Evolutionary conservation across 2,329 filamentous ascomycete genomes (phyloP).

Genomic region (Colletotrichum sp.): DNA sequence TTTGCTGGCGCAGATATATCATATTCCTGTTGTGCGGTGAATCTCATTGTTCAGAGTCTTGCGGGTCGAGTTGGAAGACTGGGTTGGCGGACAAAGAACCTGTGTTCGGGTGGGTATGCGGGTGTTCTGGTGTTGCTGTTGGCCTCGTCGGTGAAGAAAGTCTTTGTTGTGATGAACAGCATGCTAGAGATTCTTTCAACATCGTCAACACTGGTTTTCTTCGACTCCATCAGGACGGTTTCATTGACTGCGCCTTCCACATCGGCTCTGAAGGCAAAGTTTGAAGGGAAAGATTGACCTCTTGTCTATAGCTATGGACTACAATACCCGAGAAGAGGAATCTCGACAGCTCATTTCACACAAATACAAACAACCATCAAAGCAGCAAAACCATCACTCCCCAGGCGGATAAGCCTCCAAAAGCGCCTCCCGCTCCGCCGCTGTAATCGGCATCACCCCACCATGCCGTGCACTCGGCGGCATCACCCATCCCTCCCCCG

Average conservation of each 20-base stretch:
- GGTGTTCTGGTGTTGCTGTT: neutral
- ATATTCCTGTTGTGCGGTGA: accelerated
- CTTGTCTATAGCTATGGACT: accelerated
- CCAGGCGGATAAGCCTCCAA: neutral
- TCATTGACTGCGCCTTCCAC: neutral
- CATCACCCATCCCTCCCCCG: neutral
- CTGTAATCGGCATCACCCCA: neutral
- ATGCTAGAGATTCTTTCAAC: neutral
- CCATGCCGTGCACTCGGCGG: neutral
- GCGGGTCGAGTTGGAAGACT: neutral
- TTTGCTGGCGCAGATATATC: neutral
- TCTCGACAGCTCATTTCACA: neutral
- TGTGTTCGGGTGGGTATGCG: neutral
- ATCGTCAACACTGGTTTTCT: accelerated
- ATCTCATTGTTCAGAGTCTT: neutral
- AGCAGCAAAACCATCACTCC: neutral
- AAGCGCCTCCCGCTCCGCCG: neutral
- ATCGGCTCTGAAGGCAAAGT: neutral
- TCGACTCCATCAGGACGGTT: neutral
- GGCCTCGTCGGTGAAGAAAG: neutral
- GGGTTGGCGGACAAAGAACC: neutral
- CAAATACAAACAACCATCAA: accelerated
- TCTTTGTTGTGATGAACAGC: neutral
- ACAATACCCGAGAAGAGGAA: neutral
- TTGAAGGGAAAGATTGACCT: accelerated